A percentile compares a stretch with the other conserved stretches of the same genome.
Conservation (phyloP, 2,329 filamentous ascomycete genomes). For the Onygenales sp. region DNA sequence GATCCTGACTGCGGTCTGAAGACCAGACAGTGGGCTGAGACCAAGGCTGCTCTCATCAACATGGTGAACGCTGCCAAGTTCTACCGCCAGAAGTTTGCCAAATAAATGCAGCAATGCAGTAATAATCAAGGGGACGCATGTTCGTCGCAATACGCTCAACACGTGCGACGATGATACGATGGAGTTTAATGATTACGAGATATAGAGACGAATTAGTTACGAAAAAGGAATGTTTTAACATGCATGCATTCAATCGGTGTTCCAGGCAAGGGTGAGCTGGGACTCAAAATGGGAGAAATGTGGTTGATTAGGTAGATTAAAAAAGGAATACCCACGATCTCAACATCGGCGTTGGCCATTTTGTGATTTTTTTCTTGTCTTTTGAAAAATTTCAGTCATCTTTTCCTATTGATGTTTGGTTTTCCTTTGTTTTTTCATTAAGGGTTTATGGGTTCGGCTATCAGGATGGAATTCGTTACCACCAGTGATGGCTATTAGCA, state of each 20-base stretch:
- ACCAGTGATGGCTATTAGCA: too few species aligned
- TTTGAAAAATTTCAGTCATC: background rate
- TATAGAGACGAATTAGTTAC: conserved; percentile 1
- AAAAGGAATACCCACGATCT: conserved; percentile 39
- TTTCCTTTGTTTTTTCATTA: background rate
- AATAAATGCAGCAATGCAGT: conserved; percentile 28
- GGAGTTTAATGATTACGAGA: conserved; percentile 3
- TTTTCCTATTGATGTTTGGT: background rate
- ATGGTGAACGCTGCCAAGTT: conserved; percentile 97
- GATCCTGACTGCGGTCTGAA: conserved; percentile 99
- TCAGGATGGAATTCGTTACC: background rate
- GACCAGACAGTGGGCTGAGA: conserved; percentile 98
- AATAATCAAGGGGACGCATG: background rate
- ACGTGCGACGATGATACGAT: conserved; percentile 2
- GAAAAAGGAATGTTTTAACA: conserved; percentile 12
- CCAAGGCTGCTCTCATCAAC: conserved; percentile 90
- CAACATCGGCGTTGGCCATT: conserved; percentile 39
- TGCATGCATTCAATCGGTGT: conserved; percentile 11
- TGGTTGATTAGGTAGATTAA: conserved; percentile 4
- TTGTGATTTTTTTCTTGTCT: conserved; percentile 9
- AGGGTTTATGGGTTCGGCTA: background rate
- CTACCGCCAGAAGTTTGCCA: conserved; percentile 83
- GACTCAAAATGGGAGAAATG: conserved; percentile 5
- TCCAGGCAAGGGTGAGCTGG: conserved; percentile 6
- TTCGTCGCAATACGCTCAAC: conserved; percentile 6